Conservation (phyloP, 2,329 filamentous ascomycete genomes). For the Epichloe glyceriae region DNA sequence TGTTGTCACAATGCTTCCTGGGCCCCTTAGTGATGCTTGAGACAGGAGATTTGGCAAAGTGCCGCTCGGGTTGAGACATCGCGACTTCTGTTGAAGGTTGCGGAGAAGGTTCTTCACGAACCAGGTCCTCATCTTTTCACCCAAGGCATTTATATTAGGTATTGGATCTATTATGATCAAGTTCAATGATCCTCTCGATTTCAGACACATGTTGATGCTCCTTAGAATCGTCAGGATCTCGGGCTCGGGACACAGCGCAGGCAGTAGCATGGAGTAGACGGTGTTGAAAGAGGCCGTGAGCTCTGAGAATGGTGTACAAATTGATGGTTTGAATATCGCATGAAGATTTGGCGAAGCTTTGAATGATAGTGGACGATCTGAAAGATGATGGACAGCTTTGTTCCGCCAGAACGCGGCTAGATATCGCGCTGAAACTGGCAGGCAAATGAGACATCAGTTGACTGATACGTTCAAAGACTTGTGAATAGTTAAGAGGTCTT, state of each 20-base stretch:
- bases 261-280: slow-evolving; percentile 41
- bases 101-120: slow-evolving; percentile 46
- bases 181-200: slow-evolving; percentile 41
- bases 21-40: slow-evolving; percentile 37
- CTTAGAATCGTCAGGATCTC: slow-evolving; percentile 44
- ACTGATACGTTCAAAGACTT: background rate
- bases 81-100: slow-evolving; percentile 44
- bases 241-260: slow-evolving; percentile 40
- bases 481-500: slow-evolving; percentile 1
- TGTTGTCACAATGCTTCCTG: slow-evolving; percentile 33
- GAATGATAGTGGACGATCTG: slow-evolving; percentile 2
- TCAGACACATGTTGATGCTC: slow-evolving; percentile 43
- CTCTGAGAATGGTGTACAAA: slow-evolving; percentile 15
- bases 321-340: background rate
- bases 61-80: slow-evolving; percentile 45
- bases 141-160: slow-evolving; percentile 41
- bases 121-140: slow-evolving; percentile 46
- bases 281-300: slow-evolving; percentile 31
- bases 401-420: background rate
- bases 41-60: slow-evolving; percentile 47
- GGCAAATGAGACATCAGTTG: background rate
- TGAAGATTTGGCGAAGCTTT: background rate
- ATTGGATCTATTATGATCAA: slow-evolving; percentile 50
- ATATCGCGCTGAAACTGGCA: background rate
- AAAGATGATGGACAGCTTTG: slow-evolving; percentile 3